These are phyloP conservation scores for Meyerozyma sp. DNA, from an alignment of 1,139 yeast genomes.

Conservation along the genomic window DNA sequence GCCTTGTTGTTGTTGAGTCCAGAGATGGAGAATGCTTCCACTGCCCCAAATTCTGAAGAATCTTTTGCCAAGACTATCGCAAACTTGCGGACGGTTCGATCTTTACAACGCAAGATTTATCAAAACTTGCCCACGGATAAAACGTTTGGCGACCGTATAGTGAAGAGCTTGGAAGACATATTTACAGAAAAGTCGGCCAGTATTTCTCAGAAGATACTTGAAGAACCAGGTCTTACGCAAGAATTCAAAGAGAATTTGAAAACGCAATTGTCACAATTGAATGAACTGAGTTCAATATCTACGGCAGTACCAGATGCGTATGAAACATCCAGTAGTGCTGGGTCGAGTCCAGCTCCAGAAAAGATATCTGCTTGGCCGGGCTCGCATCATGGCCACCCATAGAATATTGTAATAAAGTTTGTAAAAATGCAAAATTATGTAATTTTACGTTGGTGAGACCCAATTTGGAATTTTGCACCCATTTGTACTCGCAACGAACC, in stretches of 20 bases:
- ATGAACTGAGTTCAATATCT: background rate
- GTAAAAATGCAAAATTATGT: background rate
- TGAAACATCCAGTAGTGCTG: constrained; percentile 18
- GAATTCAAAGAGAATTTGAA: constrained; percentile 11
- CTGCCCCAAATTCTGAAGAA: constrained; percentile 12
- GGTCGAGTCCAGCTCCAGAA: constrained; percentile 33
- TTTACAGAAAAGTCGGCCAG: constrained; percentile 31
- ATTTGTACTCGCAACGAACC: background rate
- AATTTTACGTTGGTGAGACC: background rate
- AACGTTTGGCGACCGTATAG: constrained; percentile 45
- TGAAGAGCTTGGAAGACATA: constrained; percentile 39
- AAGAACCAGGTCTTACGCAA: constrained; percentile 6
- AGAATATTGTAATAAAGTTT: constrained; percentile 2
- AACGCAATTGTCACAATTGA: constrained; percentile 11
- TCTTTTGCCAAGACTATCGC: constrained; percentile 17
- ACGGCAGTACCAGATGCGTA: background rate
- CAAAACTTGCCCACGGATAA: constrained; percentile 51
- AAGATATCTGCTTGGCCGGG: constrained; percentile 66
- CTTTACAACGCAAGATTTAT: constrained; percentile 37
- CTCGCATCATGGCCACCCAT: constrained; percentile 61
- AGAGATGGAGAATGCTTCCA: constrained; percentile 22
- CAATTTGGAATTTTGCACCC: background rate
- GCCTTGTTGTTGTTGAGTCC: constrained; percentile 53
- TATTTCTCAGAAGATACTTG: constrained; percentile 8
- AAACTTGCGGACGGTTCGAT: constrained; percentile 29